Conservation (phyloP, 106 monocot species). For the Dioscorea dumetorum region DNA sequence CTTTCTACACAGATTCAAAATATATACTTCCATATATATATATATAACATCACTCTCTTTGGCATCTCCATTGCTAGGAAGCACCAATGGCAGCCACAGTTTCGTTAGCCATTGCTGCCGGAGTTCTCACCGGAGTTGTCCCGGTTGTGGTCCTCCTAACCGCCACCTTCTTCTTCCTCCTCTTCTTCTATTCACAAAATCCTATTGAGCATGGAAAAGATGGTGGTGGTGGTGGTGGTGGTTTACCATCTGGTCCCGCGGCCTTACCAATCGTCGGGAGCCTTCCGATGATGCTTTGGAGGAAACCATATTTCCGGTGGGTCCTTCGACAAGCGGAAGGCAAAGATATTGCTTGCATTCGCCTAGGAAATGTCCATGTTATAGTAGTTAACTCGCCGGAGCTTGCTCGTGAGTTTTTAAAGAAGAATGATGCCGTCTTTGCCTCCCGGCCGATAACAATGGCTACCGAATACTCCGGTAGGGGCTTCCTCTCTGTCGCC, state of each 20-base stretch:
- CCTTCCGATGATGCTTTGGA: slow-evolving; percentile 12
- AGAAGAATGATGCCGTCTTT: slow-evolving; percentile 22
- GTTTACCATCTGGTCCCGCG: slow-evolving; percentile 21
- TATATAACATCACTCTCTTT: too few species aligned
- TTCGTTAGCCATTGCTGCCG: too few species aligned
- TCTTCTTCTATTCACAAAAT: too few species aligned
- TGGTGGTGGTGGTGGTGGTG: too few species aligned
- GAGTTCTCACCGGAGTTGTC: too few species aligned
- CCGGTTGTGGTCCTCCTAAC: too few species aligned
- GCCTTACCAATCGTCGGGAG: slow-evolving; percentile 21
- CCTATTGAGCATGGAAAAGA: too few species aligned
- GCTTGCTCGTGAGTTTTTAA: slow-evolving; percentile 27
- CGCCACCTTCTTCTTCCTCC: too few species aligned
- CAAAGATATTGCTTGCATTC: slow-evolving; percentile 26
- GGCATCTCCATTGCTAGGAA: too few species aligned
- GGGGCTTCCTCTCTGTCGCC: slow-evolving; percentile 10
- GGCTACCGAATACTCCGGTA: slow-evolving; percentile 9
- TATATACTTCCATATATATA: too few species aligned
- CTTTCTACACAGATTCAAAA: too few species aligned
- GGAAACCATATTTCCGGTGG: slow-evolving; percentile 37
- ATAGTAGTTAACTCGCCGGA: slow-evolving; percentile 27
- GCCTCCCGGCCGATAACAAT: slow-evolving; percentile 29
- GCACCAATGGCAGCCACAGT: too few species aligned
- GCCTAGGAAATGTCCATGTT: slow-evolving; percentile 20
- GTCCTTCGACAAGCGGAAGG: slow-evolving; percentile 10